Evolutionary conservation across 257 asterid species (phyloP).

Genomic region (Ehretia macrophylla): DNA sequence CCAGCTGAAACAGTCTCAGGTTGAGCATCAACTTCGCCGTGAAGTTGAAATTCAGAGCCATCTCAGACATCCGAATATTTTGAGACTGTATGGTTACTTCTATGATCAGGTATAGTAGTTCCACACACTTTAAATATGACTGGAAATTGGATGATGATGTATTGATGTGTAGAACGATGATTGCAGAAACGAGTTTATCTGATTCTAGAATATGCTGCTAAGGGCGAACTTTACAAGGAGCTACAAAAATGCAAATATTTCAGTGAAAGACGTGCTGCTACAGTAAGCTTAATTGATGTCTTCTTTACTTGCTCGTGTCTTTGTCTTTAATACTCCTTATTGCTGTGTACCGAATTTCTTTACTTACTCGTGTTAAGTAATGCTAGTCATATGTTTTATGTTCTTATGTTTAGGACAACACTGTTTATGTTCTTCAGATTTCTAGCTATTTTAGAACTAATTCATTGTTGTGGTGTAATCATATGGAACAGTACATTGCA

Average conservation of each 20-base stretch:
- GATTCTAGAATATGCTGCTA: constrained; percentile 89
- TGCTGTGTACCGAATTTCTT: no score
- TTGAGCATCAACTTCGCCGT: constrained; percentile 95
- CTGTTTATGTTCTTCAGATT: constrained; percentile 1
- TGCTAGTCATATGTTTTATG: no score
- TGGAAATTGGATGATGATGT: no score
- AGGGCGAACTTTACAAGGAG: constrained; percentile 94
- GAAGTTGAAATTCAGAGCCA: constrained; percentile 97
- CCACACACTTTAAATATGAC: no score
- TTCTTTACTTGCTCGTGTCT: background rate
- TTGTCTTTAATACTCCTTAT: background rate
- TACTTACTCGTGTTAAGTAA: no score
- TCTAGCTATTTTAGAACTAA: constrained; percentile 15
- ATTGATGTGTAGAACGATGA: constrained; percentile 9
- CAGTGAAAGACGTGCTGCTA: constrained; percentile 87
- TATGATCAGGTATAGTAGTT: constrained; percentile 65
- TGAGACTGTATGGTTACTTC: constrained; percentile 87
- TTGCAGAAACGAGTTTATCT: constrained; percentile 88
- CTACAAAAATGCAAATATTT: constrained; percentile 78
- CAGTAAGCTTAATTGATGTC: no score
- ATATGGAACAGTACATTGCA: constrained; percentile 89
- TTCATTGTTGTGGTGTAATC: constrained; percentile 6
- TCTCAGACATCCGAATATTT: constrained; percentile 91
- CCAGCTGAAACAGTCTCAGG: constrained; percentile 88
- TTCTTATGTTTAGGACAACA: no score